Conservation (phyloP, 2,329 filamentous ascomycete genomes). For the Bipolaris cookei region DNA sequence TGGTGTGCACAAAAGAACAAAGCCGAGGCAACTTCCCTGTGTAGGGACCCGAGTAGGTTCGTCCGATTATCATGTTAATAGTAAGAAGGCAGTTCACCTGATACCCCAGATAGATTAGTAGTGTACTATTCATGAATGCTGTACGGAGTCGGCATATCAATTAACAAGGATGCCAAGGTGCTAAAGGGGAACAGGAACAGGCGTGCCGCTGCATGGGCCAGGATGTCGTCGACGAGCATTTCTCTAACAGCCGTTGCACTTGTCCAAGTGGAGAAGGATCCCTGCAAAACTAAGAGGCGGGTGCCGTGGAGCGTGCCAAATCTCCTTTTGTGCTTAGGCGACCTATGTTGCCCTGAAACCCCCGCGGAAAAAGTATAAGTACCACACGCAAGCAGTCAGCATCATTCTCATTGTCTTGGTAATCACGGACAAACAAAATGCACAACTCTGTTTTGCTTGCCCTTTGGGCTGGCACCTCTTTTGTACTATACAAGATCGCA, state of each 20-base stretch:
- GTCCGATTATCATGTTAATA: too few species aligned
- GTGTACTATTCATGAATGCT: too few species aligned
- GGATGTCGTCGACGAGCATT: not conserved
- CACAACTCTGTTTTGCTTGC: slow-evolving; percentile 35
- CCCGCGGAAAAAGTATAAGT: not conserved
- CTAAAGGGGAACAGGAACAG: not conserved
- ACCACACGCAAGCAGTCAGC: not conserved
- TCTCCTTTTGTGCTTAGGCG: not conserved
- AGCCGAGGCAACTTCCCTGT: too few species aligned
- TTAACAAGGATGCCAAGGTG: not conserved
- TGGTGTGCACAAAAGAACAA: too few species aligned
- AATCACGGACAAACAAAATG: slow-evolving; percentile 23
- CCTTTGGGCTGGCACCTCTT: slow-evolving; percentile 40
- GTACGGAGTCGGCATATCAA: not conserved
- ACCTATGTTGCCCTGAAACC: not conserved
- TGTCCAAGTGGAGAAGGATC: not conserved
- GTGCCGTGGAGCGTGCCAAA: not conserved
- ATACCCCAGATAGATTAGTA: too few species aligned
- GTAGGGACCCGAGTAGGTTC: too few species aligned
- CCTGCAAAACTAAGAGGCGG: not conserved
- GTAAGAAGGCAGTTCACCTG: not conserved
- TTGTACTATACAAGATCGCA: slow-evolving; percentile 40
- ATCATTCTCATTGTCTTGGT: too few species aligned
- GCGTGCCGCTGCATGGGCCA: slow-evolving; percentile 4
- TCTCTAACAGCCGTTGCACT: not conserved